Evolutionary conservation across 2,329 filamentous ascomycete species (phyloP).

Genomic region (Beauveria medogensis): DNA sequence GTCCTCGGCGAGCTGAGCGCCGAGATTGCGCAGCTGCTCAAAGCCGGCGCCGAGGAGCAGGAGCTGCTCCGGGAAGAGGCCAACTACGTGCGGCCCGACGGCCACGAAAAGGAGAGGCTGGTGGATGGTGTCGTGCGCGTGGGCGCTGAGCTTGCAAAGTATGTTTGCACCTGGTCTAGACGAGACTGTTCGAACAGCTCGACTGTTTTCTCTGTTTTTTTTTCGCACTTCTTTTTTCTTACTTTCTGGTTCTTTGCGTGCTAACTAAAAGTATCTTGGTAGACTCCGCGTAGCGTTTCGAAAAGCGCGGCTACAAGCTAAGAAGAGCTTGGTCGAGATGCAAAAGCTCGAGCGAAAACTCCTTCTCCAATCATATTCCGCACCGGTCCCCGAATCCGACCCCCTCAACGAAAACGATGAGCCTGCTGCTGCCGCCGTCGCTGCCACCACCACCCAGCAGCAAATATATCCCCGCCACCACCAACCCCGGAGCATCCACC

Average conservation of each 20-base stretch:
- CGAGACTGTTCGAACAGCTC: too few species aligned
- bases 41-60: conserved; percentile 74
- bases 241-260: not conserved
- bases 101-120: conserved; percentile 56
- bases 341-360: conserved; percentile 70
- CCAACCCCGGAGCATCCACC: conserved; percentile 22
- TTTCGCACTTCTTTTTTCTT: too few species aligned
- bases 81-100: conserved; percentile 52
- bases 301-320: conserved; percentile 72
- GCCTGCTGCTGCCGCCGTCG: conserved; percentile 15
- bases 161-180: conserved; percentile 15
- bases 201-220: too few species aligned
- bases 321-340: conserved; percentile 63
- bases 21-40: conserved; percentile 72
- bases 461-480: not conserved
- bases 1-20: conserved; percentile 63
- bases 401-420: conserved; percentile 22
- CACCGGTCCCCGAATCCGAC: conserved; percentile 29
- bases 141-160: conserved; percentile 64
- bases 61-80: conserved; percentile 74
- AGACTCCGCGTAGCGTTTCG: conserved; percentile 63
- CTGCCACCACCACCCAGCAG: conserved; percentile 13
- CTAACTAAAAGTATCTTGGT: conserved; percentile 10
- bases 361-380: conserved; percentile 58
- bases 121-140: conserved; percentile 59